Conservation (phyloP, 805 yeast genomes). For the Candida piceae region DNA sequence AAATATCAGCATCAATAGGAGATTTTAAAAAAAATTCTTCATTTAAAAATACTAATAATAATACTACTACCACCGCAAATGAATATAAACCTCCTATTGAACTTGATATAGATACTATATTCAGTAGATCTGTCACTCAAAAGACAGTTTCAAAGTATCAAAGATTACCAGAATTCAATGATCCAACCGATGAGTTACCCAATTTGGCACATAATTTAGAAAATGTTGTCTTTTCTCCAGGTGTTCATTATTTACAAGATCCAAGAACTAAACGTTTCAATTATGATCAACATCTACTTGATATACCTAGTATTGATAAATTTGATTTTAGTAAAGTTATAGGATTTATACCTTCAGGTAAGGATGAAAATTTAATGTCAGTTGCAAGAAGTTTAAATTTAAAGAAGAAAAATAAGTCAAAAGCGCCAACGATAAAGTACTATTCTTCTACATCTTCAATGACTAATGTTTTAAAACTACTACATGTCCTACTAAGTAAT, state of each 20-base stretch:
- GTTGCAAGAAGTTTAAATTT: conserved; percentile 47
- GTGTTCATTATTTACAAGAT: conserved; percentile 71
- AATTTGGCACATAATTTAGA: conserved; percentile 60
- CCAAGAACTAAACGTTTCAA: conserved; percentile 71
- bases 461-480: conserved; percentile 69
- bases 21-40: too few species aligned
- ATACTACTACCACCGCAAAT: too few species aligned
- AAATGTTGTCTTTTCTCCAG: conserved; percentile 75
- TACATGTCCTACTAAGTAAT: conserved; percentile 68
- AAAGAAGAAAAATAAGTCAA: too few species aligned
- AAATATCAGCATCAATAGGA: too few species aligned
- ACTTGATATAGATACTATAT: neutral
- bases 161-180: conserved; percentile 15
- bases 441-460: conserved; percentile 85
- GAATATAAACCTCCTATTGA: neutral
- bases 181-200: conserved; percentile 37
- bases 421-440: conserved; percentile 31
- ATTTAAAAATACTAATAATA: too few species aligned
- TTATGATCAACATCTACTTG: conserved; percentile 54
- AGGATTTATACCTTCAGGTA: conserved; percentile 58
- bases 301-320: conserved; percentile 58
- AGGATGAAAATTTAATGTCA: conserved; percentile 48
- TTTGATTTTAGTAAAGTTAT: conserved; percentile 57
- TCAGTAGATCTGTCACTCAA: neutral
- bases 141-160: conserved; percentile 8